phyloP scores from a whole-genome alignment of 139 green algal genomes.

The Chlamydomonas eustigma region DNA sequence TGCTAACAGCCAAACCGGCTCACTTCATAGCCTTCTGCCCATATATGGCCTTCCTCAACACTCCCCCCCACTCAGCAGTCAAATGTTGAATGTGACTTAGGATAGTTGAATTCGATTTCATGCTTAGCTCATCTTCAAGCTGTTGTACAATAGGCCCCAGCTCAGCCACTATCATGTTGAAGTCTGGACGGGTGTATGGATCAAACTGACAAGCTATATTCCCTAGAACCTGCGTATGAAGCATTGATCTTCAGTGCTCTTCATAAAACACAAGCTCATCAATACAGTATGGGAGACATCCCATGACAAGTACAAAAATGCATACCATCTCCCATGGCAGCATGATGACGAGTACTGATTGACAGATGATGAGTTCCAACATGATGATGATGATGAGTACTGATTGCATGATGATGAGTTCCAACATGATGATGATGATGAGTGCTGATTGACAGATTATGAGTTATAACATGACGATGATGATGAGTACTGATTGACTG shows the following conservation, averaged over 20 bases:
- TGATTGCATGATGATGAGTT: background rate
- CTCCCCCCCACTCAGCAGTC: background rate
- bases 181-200: background rate
- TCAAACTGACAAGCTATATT: constrained; percentile 12
- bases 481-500: background rate
- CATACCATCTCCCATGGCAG: background rate
- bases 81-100: background rate
- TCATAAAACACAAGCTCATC: too few relatives aligned
- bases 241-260: too few relatives aligned
- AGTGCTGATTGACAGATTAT: background rate
- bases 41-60: background rate
- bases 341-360: background rate
- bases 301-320: background rate
- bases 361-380: background rate
- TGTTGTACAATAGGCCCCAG: background rate
- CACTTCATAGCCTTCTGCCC: too few relatives aligned
- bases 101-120: background rate
- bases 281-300: background rate
- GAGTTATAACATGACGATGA: background rate
- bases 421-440: background rate
- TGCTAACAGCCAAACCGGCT: too few relatives aligned
- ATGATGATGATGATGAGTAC: background rate
- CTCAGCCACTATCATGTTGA: constrained; percentile 4
- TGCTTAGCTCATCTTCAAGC: background rate
- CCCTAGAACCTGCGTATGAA: constrained; percentile 4